Evolutionary conservation across 768 basidiomycete species (phyloP), one percentile per base, ranked within the genome.

Genomic region (Rhodosporidiobolus sp.): DNA sequence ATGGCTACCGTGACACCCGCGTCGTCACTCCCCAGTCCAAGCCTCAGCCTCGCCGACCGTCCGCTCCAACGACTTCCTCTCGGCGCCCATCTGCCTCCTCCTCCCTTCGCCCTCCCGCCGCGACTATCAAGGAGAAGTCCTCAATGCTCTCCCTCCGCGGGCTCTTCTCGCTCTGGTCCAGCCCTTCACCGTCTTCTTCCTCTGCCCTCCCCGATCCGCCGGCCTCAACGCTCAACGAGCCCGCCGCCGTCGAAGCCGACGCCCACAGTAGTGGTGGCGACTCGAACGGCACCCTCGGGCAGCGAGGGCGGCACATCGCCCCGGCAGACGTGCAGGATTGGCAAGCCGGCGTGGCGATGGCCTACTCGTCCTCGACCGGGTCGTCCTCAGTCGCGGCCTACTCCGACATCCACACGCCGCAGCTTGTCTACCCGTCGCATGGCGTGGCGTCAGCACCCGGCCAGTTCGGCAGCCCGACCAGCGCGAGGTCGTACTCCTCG

Each of bases 1-100:
- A 54, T n/a, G 69, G 69, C 17, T 70, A 70, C 53, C 63, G 52
- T 22, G 69, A 70, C 3, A 70, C 69, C 22, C 57, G 69, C 0
- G 69, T 70, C 30, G 38, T 65, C 43, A 70, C 69, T 6, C 69
- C 69, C 2, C 64, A 46, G 10, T 55, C 52, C 35, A 68, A 61
- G 53, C n/a, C 22, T 20, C 56, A 26, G 8, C 56, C 56, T 52
- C 22, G 20, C 20, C 34, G 11, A 56, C 54, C 11, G 11, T 20
- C 11, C 46, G 11, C 46, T 48, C 46, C 11, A 48, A 48, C n/a
- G n/a, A n/a, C n/a, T n/a, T n/a, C 54, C 20, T 14, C n/a, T 52
- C 50, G 22, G 0, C 24, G 35, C 11, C 32, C 46, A 0, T 9
- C 30, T 16, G 9, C 59, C 12, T 7, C 28, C n/a, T 14, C 50